These are phyloP conservation scores for Eragrostis curvula DNA, from an alignment of 176 grass and related monocot genomes.

Conservation along the genomic window DNA sequence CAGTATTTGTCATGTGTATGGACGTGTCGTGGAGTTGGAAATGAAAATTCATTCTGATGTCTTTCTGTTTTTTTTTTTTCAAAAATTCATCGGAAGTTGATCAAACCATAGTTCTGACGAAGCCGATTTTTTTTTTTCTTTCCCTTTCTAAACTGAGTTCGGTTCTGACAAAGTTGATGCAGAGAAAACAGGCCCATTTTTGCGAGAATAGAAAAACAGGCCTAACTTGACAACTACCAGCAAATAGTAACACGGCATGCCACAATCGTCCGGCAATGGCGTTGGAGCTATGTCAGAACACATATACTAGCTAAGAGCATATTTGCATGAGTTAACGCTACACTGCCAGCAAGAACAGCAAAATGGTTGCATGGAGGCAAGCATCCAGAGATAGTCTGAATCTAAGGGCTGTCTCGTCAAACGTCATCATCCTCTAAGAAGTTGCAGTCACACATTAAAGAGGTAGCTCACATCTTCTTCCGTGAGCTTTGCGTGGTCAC, in stretches of 20 bases:
- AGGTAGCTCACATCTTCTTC: conserved; percentile 55
- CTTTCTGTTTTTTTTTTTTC: background rate
- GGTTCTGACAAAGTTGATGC: too few species aligned
- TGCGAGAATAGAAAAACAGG: too few species aligned
- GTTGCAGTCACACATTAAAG: conserved; percentile 31
- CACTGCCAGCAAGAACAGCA: background rate
- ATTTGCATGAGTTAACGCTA: too few species aligned
- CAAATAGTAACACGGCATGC: background rate
- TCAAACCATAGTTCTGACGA: background rate
- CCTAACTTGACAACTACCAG: too few species aligned
- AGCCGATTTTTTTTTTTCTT: too few species aligned
- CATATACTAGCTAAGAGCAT: too few species aligned
- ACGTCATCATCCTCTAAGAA: background rate
- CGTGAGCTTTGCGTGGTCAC: conserved; percentile 38
- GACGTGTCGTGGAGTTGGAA: background rate
- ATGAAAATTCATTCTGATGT: background rate
- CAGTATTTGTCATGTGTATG: background rate
- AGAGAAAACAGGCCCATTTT: too few species aligned
- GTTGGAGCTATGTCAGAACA: background rate
- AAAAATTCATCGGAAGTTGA: background rate
- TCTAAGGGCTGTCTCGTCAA: background rate
- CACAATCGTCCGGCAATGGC: background rate
- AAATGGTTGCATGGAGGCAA: background rate
- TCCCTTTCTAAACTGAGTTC: too few species aligned
- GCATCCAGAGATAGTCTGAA: background rate